Evolutionary conservation across 2,329 filamentous ascomycete species (phyloP), one percentile per base, ranked within the genome.

Genomic region (Chaetomiaceae sp.): DNA sequence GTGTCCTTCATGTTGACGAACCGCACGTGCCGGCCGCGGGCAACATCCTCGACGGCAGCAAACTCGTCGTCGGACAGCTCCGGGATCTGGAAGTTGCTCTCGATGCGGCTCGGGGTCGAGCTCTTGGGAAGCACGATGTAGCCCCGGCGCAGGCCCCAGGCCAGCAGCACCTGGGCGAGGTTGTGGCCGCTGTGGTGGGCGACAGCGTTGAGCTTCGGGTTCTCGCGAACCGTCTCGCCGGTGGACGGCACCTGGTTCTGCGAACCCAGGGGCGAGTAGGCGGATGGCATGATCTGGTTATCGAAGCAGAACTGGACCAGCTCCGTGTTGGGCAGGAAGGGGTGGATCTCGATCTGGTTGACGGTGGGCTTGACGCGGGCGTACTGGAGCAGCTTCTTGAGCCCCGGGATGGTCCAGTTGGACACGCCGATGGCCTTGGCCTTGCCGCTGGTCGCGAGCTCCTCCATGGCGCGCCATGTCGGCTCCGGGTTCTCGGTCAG

Each of bases 1-100:
- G 83, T 87, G 58, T 87, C 85, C 75, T 87, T 89, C 85, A 89
- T 89, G 71, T 89, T 88, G 53, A 89, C 85, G 62, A 89, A 89
- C 33, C 86, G 79, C 21, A 77, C 79, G 66, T 86, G 81, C 45
- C 85, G 75, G 31, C 81, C 81, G 64, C 79, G 74, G 1, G 84
- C 83, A 7, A 88, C 83, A 55, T 73, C 66, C 68, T 85, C 77
- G 48, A 86, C 74, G 6, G 79, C 81, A 58, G 76, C 72, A 60
- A 82, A 86, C 62, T 86, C 77, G 31, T 68, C 74, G 42, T 78
- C 73, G 3, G 66, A 68, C 52, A 86, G 67, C 56, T 78, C 69
- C 25, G 83, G 82, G 58, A 79, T 46, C 64, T 72, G 59, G 58
- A 74, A 69, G 70, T 89, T 89, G 70, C 80, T 85, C 65, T 79